Evolutionary conservation across 768 basidiomycete species (phyloP), one percentile per base, ranked within the genome.

Genomic region (Termitomyces sp.): DNA sequence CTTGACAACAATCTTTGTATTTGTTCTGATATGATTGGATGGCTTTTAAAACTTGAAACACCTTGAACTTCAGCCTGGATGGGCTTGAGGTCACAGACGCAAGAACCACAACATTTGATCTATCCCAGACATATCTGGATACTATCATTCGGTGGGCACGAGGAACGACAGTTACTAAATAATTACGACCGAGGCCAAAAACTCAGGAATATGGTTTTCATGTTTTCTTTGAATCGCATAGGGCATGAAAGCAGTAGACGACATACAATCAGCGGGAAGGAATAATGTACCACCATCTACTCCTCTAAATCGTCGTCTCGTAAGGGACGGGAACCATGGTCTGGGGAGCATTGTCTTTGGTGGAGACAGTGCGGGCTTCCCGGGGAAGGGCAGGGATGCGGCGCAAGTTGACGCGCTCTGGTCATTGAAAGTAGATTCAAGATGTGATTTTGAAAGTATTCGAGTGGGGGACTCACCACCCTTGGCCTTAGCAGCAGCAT

Each of bases 271-370:
- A 58, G 60, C 59, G 60, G 63, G 54, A 61, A 62, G 53, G 44
- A 54, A 60, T 48, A 53, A 60, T 46, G 46, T n/a, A 52, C 58
- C 43, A 37, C 61, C 56, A 52, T 40, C 56, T 52, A 62, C 32
- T 71, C 63, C 67, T 73, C 86, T 85, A 97, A 76, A 97, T 96
- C 66, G 88, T 94, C 63, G 94, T 97, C 86, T 96, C 96, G 83
- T 98, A 98, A 63, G 83, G 85, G 66, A 94, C 80, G 64, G 95
- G 94, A 62, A 81, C 83, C 74, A 99, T 92, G 57, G 97, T 98
- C 77, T 96, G 88, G 51, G 97, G 92, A 46, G 81, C 76, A 76
- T 98, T 98, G 62, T 82, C 79, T 59, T 70, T 69, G 59, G 79
- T 73, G 55, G 88, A 86, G 72, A 98, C 87, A 66, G 79, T 83